phyloP scores from a whole-genome alignment of 2,329 filamentous ascomycete genomes.

The Elsinoe batatas region DNA sequence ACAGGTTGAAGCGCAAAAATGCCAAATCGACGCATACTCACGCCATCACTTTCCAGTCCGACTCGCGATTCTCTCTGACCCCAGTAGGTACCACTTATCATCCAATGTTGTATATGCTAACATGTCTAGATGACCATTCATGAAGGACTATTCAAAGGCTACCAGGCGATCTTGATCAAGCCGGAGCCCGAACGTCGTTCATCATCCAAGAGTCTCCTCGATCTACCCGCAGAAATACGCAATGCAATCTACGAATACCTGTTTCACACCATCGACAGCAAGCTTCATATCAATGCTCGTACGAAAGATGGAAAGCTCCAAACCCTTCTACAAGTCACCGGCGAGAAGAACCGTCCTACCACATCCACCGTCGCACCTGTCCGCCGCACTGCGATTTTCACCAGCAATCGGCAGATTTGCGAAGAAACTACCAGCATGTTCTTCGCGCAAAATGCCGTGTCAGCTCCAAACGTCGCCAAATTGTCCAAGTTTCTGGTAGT shows the following conservation, averaged over 20 bases:
- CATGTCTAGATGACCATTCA: conserved; percentile 15
- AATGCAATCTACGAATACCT: not conserved
- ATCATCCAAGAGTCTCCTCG: conserved; percentile 15
- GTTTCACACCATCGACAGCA: not conserved
- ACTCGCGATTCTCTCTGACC: not conserved
- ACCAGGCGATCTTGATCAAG: conserved; percentile 15
- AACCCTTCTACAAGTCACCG: not conserved
- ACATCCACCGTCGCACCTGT: not conserved
- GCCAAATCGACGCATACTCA: not conserved
- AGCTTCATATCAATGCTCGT: not conserved
- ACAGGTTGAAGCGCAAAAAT: not conserved
- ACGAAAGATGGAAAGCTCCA: not conserved
- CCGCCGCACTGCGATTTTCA: not conserved
- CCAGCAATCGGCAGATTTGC: not conserved
- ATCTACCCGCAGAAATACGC: conserved; percentile 18
- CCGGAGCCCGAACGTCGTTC: conserved; percentile 11
- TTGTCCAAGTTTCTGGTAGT: not conserved
- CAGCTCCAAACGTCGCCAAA: not conserved
- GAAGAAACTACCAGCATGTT: not conserved
- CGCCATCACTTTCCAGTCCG: not conserved
- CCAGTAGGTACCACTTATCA: not conserved
- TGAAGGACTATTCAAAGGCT: conserved; percentile 18
- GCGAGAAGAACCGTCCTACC: not conserved
- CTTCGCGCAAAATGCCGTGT: not conserved
- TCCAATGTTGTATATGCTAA: not conserved